A percentile compares a stretch with the other conserved stretches of the same genome.
Evolutionary conservation across 2,329 filamentous ascomycete species (phyloP).

Genomic region (Trichoderma brevicompactum): DNA sequence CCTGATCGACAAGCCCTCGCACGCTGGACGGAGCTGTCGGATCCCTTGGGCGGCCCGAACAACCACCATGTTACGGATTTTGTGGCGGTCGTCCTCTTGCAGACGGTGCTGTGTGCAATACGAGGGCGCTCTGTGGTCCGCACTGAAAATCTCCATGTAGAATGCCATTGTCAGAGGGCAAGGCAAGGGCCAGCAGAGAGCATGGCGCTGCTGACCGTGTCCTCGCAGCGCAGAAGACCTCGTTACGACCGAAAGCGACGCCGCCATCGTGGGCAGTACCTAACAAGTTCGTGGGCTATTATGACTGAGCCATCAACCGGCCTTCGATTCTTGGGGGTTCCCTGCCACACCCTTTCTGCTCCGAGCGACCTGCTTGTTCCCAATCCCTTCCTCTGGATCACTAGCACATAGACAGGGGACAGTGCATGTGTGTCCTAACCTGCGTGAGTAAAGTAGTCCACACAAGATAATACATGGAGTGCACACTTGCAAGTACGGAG

Average conservation of each 20-base stretch:
- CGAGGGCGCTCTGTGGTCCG: neutral
- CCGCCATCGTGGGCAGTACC: neutral
- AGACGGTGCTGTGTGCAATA: conserved; percentile 3
- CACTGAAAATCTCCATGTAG: neutral
- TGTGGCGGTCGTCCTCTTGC: conserved; percentile 1
- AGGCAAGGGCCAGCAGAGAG: conserved; percentile 6
- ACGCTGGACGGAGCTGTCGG: conserved; percentile 22
- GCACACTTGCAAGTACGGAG: neutral
- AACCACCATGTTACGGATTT: neutral
- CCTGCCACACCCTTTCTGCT: conserved; percentile 16
- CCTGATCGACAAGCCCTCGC: conserved; percentile 24
- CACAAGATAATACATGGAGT: neutral
- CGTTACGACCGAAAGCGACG: neutral
- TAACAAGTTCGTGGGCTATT: neutral
- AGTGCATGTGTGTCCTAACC: conserved; percentile 11
- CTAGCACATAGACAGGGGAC: conserved; percentile 15
- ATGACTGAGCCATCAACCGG: neutral
- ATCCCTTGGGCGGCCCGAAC: conserved; percentile 18
- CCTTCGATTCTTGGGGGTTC: conserved; percentile 7
- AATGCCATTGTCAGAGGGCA: neutral
- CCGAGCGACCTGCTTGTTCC: conserved; percentile 6
- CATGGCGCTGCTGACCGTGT: conserved; percentile 18
- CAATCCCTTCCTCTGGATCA: conserved; percentile 25
- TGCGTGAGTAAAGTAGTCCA: conserved; percentile 6
- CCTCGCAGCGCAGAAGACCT: neutral